These are phyloP conservation scores for Hypoxylon sp. DNA, from an alignment of 2,329 filamentous ascomycete genomes.

Conservation along the genomic window DNA sequence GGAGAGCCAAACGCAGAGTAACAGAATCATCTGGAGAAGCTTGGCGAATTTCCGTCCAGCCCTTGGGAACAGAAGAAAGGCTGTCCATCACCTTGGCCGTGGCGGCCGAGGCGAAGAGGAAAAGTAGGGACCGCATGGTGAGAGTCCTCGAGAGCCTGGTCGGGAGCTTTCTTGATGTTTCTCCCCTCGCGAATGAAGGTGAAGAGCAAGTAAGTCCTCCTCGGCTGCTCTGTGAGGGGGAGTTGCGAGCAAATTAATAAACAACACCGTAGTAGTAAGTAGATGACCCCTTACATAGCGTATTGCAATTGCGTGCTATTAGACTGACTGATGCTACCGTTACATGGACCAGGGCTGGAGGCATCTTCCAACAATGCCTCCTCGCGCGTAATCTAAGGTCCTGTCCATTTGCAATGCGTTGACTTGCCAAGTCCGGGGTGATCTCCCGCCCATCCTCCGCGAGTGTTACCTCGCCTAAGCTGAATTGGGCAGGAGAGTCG, in stretches of 20 bases:
- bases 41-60: conserved; percentile 49
- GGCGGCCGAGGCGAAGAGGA: conserved; percentile 50
- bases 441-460: conserved; percentile 47
- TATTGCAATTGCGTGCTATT: conserved; percentile 39
- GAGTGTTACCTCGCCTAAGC: conserved; percentile 40
- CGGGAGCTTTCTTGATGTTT: conserved; percentile 13
- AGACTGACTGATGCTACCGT: conserved; percentile 33
- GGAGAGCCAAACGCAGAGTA: conserved; percentile 47
- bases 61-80: conserved; percentile 48
- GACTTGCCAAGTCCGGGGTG: conserved; percentile 52
- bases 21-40: conserved; percentile 48
- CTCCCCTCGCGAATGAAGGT: conserved; percentile 31
- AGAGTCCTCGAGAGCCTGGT: conserved; percentile 28
- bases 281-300: conserved; percentile 31
- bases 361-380: conserved; percentile 26
- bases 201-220: conserved; percentile 24
- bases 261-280: conserved; percentile 36
- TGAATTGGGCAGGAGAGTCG: conserved; percentile 49
- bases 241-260: conserved; percentile 39
- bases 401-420: conserved; percentile 35
- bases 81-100: conserved; percentile 53
- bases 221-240: conserved; percentile 25
- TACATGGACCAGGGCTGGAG: conserved; percentile 27
- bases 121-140: conserved; percentile 48
- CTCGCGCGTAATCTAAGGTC: conserved; percentile 39